These are phyloP conservation scores for Pneumocystis sp. DNA, from an alignment of 1,139 yeast genomes.

Conservation along the genomic window DNA sequence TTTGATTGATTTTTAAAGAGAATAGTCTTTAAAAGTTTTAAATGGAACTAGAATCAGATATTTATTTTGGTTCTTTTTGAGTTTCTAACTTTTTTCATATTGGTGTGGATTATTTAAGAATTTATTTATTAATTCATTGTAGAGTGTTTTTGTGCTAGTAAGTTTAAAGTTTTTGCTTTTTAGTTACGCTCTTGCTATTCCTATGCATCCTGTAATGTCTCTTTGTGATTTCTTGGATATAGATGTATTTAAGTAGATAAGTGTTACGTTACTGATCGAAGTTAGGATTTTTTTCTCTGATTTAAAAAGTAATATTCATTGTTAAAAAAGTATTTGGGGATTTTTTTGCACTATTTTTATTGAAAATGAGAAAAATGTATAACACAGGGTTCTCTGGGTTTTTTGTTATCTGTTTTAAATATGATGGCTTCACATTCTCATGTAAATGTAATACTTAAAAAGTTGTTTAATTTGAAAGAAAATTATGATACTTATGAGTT, in stretches of 20 bases:
- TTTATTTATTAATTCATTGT: constrained; percentile 1
- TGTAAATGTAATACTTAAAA: constrained; percentile 76
- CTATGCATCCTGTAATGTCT: constrained; percentile 47
- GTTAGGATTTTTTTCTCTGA: constrained; percentile 31
- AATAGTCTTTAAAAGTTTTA: background rate
- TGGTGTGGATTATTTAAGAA: constrained; percentile 3
- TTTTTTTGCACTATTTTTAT: constrained; percentile 67
- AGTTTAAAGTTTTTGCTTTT: constrained; percentile 77
- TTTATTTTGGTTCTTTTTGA: background rate
- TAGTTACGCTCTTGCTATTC: constrained; percentile 80
- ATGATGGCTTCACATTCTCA: background rate
- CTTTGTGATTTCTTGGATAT: constrained; percentile 51
- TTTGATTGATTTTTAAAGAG: background rate
- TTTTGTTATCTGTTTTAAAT: background rate
- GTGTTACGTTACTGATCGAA: background rate
- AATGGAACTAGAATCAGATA: background rate
- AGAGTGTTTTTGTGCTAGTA: constrained; percentile 57
- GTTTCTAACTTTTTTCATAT: too few relatives aligned
- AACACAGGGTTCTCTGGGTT: constrained; percentile 84
- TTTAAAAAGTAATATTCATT: constrained; percentile 54
- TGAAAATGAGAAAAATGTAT: constrained; percentile 86
- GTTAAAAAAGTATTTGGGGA: constrained; percentile 52
- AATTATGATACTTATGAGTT: constrained; percentile 52
- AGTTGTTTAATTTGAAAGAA: constrained; percentile 36
- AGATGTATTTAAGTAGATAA: constrained; percentile 51